phyloP scores from a whole-genome alignment of 352 stramenopile genomes.

The Pythium inflatum region DNA sequence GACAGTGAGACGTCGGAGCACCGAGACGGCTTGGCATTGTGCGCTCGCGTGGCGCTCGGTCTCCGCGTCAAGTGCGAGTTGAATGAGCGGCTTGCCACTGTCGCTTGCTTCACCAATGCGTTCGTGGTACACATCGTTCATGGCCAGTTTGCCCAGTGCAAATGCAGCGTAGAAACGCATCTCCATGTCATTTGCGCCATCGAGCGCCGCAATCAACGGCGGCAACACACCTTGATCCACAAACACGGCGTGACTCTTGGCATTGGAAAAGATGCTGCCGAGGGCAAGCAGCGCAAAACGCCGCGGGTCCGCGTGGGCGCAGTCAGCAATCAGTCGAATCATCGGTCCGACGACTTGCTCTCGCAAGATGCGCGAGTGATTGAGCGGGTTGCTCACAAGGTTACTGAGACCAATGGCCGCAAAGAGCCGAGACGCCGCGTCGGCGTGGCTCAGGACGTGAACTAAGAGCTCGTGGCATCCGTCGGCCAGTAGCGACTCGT shows the following conservation, averaged over 20 bases:
- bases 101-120: constrained; percentile 61
- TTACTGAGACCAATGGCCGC: constrained; percentile 91
- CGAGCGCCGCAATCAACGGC: constrained; percentile 70
- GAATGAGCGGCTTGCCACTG: constrained; percentile 52
- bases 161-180: constrained; percentile 94
- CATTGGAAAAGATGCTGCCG: constrained; percentile 79
- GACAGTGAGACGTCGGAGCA: constrained; percentile 84
- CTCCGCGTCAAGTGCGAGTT: constrained; percentile 62
- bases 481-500: constrained; percentile 81
- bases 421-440: constrained; percentile 84
- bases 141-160: constrained; percentile 92
- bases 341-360: constrained; percentile 65
- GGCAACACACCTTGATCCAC: constrained; percentile 72
- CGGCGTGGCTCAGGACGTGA: constrained; percentile 54
- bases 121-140: constrained; percentile 72
- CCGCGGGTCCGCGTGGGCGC: constrained; percentile 48
- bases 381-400: constrained; percentile 83
- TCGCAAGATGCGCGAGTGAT: constrained; percentile 73
- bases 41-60: constrained; percentile 47
- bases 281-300: constrained; percentile 86
- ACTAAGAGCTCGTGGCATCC: constrained; percentile 84
- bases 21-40: constrained; percentile 90
- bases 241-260: constrained; percentile 68
- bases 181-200: constrained; percentile 79
- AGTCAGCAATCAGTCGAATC: constrained; percentile 54